Evolutionary conservation across 2,329 filamentous ascomycete species (phyloP).

Genomic region (Cephalotrichum gorgonifer): DNA sequence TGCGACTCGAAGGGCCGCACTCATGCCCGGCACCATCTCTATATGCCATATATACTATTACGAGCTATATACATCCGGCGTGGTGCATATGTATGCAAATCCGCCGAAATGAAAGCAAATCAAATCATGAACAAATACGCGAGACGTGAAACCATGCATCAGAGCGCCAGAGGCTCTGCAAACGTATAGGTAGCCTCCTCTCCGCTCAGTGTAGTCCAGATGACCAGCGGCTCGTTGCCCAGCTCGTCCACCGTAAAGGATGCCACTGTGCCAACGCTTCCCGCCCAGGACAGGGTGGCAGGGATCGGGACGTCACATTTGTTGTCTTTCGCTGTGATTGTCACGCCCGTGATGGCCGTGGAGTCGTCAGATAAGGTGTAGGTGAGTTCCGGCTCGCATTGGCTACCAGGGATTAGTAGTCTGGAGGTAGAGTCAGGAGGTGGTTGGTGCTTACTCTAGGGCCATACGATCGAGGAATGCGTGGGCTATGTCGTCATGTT

Average conservation of each 20-base stretch:
- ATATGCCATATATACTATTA: background rate
- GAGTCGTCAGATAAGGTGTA: constrained; percentile 31
- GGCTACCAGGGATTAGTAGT: background rate
- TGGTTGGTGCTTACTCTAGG: constrained; percentile 24
- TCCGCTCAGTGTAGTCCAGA: constrained; percentile 36
- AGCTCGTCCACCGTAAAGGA: constrained; percentile 33
- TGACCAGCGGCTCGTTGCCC: constrained; percentile 40
- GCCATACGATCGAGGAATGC: constrained; percentile 41
- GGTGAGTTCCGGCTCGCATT: constrained; percentile 35
- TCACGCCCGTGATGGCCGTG: constrained; percentile 36
- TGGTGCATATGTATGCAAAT: too few species aligned
- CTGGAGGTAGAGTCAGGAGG: background rate
- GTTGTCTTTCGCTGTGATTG: constrained; percentile 36
- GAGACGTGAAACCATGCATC: background rate
- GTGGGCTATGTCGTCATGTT: constrained; percentile 35
- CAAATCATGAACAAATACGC: background rate
- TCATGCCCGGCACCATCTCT: background rate
- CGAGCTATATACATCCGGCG: background rate
- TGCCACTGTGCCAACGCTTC: constrained; percentile 26
- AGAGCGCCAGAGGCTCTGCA: background rate
- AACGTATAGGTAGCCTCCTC: constrained; percentile 29
- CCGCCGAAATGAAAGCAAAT: too few species aligned
- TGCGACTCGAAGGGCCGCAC: too few species aligned
- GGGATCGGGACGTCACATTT: constrained; percentile 40
- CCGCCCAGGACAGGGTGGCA: constrained; percentile 38